Base-by-base conservation (phyloP, 805 yeast species). In the Saccharomyces kudriavzevii region DNA sequence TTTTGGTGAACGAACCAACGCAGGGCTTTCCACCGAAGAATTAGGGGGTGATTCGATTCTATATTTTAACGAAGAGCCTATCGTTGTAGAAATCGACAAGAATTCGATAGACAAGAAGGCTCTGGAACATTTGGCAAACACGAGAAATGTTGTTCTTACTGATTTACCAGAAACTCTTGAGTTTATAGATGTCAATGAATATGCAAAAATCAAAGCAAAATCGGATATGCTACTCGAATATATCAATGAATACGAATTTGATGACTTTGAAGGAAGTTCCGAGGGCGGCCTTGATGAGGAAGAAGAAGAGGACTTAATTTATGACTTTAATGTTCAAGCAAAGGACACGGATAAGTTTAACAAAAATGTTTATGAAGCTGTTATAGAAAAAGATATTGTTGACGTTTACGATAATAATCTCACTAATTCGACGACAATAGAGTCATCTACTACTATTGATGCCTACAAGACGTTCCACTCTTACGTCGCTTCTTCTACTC, bases 151-250 rank as follows among this genome's bases (percentile, higher is more conserved):
- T 52, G 57, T 64, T 2, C 58, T 66, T 56, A 60, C 65, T 30
- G 63, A 62, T 54, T 49, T 63, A 20, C 65, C 65, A n/a, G 63
- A 57, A 6, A 31, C 60, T 43, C 70, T 68, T 22, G 64, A 64
- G 51, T 66, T 66, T 53, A 56, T 65, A 27, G 65, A 60, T 24
- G 35, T 56, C 2, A 60, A 55, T 14, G 65, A 64, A 45, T 64
- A 62, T 28, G 58, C 55, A 25, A 51, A 46, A n/a, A 51, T 31
- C 30, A 47, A 46, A 5, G 29, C 50, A 6, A 49, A 31, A 49
- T 46, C 22, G n/a, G 25, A 40, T 28, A 20, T 49, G 48, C n/a
- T 40, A 11, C 22, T 31, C 20, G 13, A 26, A 29, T 11, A 27
- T 20, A 26, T 14, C n/a, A 28, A 24, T 13, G 13, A 35, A 10